These are phyloP conservation scores for Fusarium drepaniforme DNA, from an alignment of 2,329 filamentous ascomycete species.

Conservation along the genomic window DNA sequence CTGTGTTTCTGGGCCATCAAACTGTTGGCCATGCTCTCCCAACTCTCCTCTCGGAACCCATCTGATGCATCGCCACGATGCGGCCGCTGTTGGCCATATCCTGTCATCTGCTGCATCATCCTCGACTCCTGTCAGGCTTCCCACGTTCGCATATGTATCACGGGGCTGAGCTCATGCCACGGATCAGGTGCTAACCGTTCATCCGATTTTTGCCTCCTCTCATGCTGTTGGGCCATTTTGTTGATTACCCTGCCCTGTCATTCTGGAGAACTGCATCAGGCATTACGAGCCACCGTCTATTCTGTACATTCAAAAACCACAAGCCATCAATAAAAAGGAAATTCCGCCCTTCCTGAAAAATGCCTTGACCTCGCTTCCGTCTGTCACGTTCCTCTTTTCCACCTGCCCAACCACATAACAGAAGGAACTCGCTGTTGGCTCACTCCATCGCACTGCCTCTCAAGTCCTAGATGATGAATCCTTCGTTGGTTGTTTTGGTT, in stretches of 20 bases:
- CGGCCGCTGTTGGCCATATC: background rate
- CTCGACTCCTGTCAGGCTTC: background rate
- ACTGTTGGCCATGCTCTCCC: slow-evolving; percentile 6
- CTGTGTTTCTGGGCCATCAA: slow-evolving; percentile 11
- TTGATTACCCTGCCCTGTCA: slow-evolving; percentile 34
- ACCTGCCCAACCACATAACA: slow-evolving; percentile 22
- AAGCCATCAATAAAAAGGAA: slow-evolving; percentile 30
- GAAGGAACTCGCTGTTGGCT: slow-evolving; percentile 14
- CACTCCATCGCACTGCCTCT: slow-evolving; percentile 1
- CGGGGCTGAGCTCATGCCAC: background rate
- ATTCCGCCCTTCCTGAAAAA: slow-evolving; percentile 21
- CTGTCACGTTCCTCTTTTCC: background rate
- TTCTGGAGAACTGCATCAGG: slow-evolving; percentile 33
- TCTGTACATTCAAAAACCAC: slow-evolving; percentile 37
- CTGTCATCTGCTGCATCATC: background rate
- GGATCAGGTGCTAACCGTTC: background rate
- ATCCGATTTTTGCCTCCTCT: background rate
- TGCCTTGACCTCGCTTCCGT: slow-evolving; percentile 9
- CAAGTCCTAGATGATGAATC: background rate
- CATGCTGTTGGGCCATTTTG: slow-evolving; percentile 13
- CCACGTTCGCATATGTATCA: background rate
- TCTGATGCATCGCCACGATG: slow-evolving; percentile 8
- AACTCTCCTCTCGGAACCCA: background rate
- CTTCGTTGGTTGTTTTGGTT: background rate
- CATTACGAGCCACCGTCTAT: slow-evolving; percentile 32